These are phyloP conservation scores for Chenopodium suecicum DNA, from an alignment of 148 eudicot genomes.

Conservation along the genomic window DNA sequence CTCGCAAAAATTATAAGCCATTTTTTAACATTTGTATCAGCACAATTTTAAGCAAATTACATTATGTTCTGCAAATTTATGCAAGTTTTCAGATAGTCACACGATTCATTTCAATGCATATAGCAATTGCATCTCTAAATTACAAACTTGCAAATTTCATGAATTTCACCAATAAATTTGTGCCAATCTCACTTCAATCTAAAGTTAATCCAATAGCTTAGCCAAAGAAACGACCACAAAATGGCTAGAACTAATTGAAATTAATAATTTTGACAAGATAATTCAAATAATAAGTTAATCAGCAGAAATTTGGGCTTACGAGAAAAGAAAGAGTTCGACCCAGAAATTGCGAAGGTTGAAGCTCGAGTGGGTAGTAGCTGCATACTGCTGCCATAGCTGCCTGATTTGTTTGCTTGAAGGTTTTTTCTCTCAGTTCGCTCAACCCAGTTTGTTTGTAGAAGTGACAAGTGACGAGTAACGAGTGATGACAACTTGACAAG, in stretches of 20 bases:
- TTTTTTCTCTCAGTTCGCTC: neutral
- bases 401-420: neutral
- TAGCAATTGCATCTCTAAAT: neutral
- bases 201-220: neutral
- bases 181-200: neutral
- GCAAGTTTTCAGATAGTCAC: neutral
- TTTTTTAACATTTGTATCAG: no score
- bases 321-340: slow-evolving; percentile 1
- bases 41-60: neutral
- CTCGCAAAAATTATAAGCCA: no score
- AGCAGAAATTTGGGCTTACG: neutral
- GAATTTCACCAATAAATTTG: neutral
- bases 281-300: neutral
- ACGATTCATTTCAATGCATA: neutral
- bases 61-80: neutral
- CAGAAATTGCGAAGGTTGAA: slow-evolving; percentile 16
- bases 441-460: neutral
- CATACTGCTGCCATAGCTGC: neutral
- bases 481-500: no score
- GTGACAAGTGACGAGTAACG: neutral
- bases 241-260: neutral
- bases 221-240: neutral
- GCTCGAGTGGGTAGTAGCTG: slow-evolving; percentile 14
- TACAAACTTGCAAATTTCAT: neutral
- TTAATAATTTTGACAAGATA: neutral